Conservation (phyloP, 2,329 filamentous ascomycete species). For the Simplicillium aogashimaense region DNA sequence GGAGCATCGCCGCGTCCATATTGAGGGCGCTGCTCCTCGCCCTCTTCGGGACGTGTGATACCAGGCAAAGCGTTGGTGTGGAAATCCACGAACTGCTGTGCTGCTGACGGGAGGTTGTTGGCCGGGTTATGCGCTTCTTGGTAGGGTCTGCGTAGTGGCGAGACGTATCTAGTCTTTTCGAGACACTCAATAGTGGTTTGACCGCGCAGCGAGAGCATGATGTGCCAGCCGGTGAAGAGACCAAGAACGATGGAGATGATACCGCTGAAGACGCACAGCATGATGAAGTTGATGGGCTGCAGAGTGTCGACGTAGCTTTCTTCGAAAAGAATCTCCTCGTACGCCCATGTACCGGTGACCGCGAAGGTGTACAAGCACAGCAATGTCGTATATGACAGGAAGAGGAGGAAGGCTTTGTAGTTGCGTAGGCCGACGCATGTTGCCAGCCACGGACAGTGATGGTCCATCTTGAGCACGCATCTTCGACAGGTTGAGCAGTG, state of each 20-base stretch:
- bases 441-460: conserved; percentile 96
- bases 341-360: conserved; percentile 75
- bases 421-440: conserved; percentile 91
- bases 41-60: conserved; percentile 72
- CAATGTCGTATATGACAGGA: conserved; percentile 78
- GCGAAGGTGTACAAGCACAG: conserved; percentile 77
- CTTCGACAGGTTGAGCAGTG: conserved; percentile 92
- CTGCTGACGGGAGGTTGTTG: conserved; percentile 40
- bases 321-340: conserved; percentile 65
- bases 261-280: conserved; percentile 76
- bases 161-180: conserved; percentile 90
- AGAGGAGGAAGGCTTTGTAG: conserved; percentile 91
- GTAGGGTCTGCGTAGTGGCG: conserved; percentile 64
- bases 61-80: conserved; percentile 75
- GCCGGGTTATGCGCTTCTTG: conserved; percentile 47
- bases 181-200: conserved; percentile 94
- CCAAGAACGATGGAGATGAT: conserved; percentile 86
- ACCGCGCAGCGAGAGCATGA: conserved; percentile 66
- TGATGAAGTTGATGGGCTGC: conserved; percentile 82
- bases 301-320: conserved; percentile 65
- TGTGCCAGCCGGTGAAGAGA: conserved; percentile 87
- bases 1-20: conserved; percentile 23
- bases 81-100: conserved; percentile 68
- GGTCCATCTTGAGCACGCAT: conserved; percentile 98
- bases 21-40: conserved; percentile 45